Percentiles rank a stretch among this genome's conserved stretches.
Conservation (phyloP, 2,329 filamentous ascomycete genomes). For the Fonsecaea nubica region DNA sequence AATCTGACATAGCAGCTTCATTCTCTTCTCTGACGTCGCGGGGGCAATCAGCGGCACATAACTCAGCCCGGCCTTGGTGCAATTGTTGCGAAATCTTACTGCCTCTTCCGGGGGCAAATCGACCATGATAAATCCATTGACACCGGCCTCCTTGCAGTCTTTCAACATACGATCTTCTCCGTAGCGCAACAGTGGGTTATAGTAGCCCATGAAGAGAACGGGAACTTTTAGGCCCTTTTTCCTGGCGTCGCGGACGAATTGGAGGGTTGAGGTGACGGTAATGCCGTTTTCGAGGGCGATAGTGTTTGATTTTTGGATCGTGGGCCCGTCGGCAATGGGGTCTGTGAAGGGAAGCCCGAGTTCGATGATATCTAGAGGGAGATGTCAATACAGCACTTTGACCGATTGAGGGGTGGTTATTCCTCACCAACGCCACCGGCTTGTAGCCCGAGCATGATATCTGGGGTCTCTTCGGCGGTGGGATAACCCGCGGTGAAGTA, state of each 20-base stretch:
- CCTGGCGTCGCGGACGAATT: constrained; percentile 83
- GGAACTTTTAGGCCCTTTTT: constrained; percentile 78
- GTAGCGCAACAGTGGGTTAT: constrained; percentile 93
- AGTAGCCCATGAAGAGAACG: constrained; percentile 97
- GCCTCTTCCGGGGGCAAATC: constrained; percentile 96
- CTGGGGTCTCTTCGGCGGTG: constrained; percentile 77
- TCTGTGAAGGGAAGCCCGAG: constrained; percentile 97
- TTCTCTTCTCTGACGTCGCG: constrained; percentile 86
- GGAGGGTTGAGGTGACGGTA: constrained; percentile 76
- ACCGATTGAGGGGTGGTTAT: background rate
- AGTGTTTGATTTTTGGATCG: constrained; percentile 94
- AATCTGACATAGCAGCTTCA: constrained; percentile 94
- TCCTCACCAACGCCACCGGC: constrained; percentile 83
- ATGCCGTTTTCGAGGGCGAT: constrained; percentile 88
- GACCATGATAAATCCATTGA: constrained; percentile 97
- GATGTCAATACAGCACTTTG: constrained; percentile 10
- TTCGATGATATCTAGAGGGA: constrained; percentile 80
- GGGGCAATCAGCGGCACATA: constrained; percentile 98
- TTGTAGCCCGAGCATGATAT: constrained; percentile 87
- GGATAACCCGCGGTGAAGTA: constrained; percentile 97
- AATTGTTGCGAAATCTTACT: constrained; percentile 85
- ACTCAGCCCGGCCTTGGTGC: constrained; percentile 79
- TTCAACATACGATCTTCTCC: constrained; percentile 87
- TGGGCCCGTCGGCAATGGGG: constrained; percentile 95
- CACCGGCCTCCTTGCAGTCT: constrained; percentile 81